phyloP scores from a whole-genome alignment of 441 rosid species.

The Euphorbia corollata region DNA sequence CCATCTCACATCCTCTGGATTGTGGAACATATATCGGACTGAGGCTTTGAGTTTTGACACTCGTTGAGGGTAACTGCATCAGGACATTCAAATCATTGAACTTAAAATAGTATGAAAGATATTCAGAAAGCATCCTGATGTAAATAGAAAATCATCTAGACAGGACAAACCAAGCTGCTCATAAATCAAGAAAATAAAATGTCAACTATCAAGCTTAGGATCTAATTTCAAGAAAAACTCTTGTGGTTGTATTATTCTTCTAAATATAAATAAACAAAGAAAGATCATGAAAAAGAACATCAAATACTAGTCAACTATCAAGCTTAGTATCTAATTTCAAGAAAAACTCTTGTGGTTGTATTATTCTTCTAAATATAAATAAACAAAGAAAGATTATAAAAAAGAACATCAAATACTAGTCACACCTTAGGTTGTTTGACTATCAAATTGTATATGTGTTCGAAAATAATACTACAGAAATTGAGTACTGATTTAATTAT shows the following conservation, averaged over 20 bases:
- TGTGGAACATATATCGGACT: conserved; percentile 84
- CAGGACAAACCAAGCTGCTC: too few species aligned
- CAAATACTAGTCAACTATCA: background rate
- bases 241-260: background rate
- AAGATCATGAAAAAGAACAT: background rate
- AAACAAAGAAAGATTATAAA: background rate
- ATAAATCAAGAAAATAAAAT: too few species aligned
- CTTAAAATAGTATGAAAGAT: background rate
- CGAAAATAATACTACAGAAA: background rate
- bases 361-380: background rate
- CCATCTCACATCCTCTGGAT: conserved; percentile 92
- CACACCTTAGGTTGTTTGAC: background rate
- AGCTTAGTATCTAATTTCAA: too few species aligned
- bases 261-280: too few species aligned
- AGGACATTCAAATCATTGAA: conserved; percentile 11
- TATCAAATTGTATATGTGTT: too few species aligned
- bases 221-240: background rate
- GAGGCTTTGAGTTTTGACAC: conserved; percentile 83
- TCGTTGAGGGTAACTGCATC: conserved; percentile 80
- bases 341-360: background rate
- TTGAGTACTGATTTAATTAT: background rate
- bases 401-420: background rate
- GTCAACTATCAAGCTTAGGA: too few species aligned
- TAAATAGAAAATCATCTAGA: too few species aligned
- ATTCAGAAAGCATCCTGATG: background rate